Evolutionary conservation across 176 grass and related monocot species (phyloP), one percentile per base, ranked within the genome.

Genomic region (Oryza glumipatula): DNA sequence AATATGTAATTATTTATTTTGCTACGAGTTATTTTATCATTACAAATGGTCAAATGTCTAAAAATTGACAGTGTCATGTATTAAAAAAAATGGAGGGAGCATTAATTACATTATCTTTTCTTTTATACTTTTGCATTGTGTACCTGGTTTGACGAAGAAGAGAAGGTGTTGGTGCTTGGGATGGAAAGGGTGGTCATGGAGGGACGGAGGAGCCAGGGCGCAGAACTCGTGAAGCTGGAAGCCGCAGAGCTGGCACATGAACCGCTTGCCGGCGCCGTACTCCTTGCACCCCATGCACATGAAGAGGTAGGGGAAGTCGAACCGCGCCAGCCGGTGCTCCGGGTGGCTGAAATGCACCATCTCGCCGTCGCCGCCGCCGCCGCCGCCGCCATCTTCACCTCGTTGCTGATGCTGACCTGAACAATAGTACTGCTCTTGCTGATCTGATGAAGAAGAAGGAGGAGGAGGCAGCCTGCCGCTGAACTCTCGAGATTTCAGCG

Each of bases 211-310:
- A 56, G 96, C 93, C 52, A 98, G 68, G 9, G 93, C 96, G 68
- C 93, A 95, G 84, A 95, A 95, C 64, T 98, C 96, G 65, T 98
- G 93, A 77, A 98, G 89, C 68, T 95, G 88, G 48, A 92, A 98
- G 16, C 89, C 83, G 56, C 93, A 98, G 65, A 66, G 64, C 65
- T 94, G 96, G 86, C 93, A 98, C 70, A 94, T 90, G 79, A 94
- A 94, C 73, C 96, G 44, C 80, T 52, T 95, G 9, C 96, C 96
- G 10, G 91, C 93, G 79, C 96, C 96, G 43, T 82, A 90, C 81
- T 98, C 93, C 86, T 90, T 98, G 93, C 96, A 98, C 0, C 86
- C 96, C 89, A 94, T 92, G 87, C 93, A 98, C 54, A 79, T 81
- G 87, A 95, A 98, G 4, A 95, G 84, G 79, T 94, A 95, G 6